Conservation (phyloP, 495 filamentous ascomycete species). For the Penicillium ochrochloron region DNA sequence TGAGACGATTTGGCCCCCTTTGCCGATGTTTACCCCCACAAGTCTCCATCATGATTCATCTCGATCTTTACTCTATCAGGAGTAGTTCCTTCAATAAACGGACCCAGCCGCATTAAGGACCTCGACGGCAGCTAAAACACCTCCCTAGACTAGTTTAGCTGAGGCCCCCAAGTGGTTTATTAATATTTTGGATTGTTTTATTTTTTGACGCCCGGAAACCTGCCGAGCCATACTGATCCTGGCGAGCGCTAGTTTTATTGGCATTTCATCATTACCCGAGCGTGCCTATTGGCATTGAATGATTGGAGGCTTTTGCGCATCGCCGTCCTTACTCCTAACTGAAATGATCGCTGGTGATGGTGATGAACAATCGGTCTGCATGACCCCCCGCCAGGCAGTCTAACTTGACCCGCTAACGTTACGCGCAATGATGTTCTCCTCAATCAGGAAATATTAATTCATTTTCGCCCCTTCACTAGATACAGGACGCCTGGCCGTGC, state of each 20-base stretch:
- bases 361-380: not conserved
- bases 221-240: not conserved
- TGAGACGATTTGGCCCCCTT: not conserved
- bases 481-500: not conserved
- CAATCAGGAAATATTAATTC: not conserved
- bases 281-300: not conserved
- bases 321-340: not conserved
- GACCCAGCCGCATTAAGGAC: not conserved
- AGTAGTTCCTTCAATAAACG: not conserved
- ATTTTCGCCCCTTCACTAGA: not conserved
- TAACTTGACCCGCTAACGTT: not conserved
- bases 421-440: not conserved
- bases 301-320: not conserved
- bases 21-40: not conserved
- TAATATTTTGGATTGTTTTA: not conserved
- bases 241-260: not conserved
- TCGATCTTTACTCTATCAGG: not conserved
- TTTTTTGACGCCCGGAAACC: not conserved
- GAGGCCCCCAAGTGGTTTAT: not conserved
- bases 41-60: not conserved
- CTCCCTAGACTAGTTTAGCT: constrained; percentile 1
- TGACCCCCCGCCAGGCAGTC: not conserved
- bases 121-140: not conserved
- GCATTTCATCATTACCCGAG: not conserved
- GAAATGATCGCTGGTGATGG: not conserved